These are phyloP conservation scores for Aspergillus thermomutatus DNA, from an alignment of 2,329 filamentous ascomycete species.

Conservation along the genomic window DNA sequence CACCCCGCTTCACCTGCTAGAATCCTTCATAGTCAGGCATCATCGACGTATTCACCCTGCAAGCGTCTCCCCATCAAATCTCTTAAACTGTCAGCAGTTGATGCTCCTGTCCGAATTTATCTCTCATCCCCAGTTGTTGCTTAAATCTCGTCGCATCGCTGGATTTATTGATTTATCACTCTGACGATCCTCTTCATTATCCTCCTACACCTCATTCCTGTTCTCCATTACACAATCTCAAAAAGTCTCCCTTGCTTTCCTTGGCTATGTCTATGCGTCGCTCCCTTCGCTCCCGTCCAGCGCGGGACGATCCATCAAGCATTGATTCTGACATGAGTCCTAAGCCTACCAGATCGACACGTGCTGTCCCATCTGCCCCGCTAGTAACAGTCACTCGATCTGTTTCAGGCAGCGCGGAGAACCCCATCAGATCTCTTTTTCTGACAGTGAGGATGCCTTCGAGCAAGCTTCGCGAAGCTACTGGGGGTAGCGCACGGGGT, in stretches of 20 bases:
- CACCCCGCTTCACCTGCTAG: slow-evolving; percentile 10
- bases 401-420: slow-evolving; percentile 32
- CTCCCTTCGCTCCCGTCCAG: slow-evolving; percentile 35
- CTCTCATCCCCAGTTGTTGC: neutral
- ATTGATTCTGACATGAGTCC: slow-evolving; percentile 34
- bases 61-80: neutral
- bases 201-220: neutral
- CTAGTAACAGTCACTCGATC: slow-evolving; percentile 39
- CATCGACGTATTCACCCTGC: neutral
- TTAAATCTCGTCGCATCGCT: neutral
- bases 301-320: slow-evolving; percentile 24
- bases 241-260: neutral
- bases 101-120: neutral
- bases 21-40: slow-evolving; percentile 16
- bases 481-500: slow-evolving; percentile 28
- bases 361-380: slow-evolving; percentile 24
- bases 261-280: slow-evolving; percentile 37
- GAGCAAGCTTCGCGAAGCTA: slow-evolving; percentile 49
- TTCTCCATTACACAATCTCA: neutral
- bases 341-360: slow-evolving; percentile 37
- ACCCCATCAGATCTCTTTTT: slow-evolving; percentile 41
- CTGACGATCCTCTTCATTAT: neutral
- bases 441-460: slow-evolving; percentile 50
- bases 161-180: neutral
- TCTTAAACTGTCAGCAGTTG: too few relatives aligned